phyloP scores from a whole-genome alignment of 1,139 yeast genomes.

The Pichia sp. region DNA sequence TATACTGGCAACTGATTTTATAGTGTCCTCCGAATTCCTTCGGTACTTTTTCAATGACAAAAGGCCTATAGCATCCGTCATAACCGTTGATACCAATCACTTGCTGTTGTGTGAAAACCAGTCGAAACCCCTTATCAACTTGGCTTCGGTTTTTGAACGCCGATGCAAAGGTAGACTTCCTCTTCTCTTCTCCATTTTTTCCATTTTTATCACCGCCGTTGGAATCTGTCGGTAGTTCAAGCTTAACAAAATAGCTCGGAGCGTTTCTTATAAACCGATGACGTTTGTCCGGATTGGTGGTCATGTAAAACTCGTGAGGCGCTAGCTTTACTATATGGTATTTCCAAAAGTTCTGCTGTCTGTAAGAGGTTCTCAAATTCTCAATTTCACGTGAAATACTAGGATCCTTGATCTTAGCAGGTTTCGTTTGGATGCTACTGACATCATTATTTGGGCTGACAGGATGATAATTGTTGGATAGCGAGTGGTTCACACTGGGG shows the following conservation, averaged over 20 bases:
- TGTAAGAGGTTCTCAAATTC: conserved; percentile 11
- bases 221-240: conserved; percentile 31
- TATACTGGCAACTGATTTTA: conserved; percentile 17
- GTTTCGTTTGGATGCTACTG: background rate
- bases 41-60: conserved; percentile 24
- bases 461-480: background rate
- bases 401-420: background rate
- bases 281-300: conserved; percentile 56
- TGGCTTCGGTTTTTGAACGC: conserved; percentile 26
- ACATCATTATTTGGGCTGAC: background rate
- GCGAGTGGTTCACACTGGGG: background rate
- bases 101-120: conserved; percentile 35
- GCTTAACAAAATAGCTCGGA: conserved; percentile 52
- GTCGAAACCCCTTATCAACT: conserved; percentile 30
- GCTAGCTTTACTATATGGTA: conserved; percentile 53
- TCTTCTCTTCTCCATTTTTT: background rate
- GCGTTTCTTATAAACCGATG: conserved; percentile 54
- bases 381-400: conserved; percentile 10
- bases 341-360: conserved; percentile 46
- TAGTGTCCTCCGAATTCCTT: conserved; percentile 22
- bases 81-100: conserved; percentile 21
- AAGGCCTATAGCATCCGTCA: conserved; percentile 15
- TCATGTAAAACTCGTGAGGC: conserved; percentile 44
- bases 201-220: background rate
- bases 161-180: background rate